These are phyloP conservation scores for Beauveria sp. DNA, from an alignment of 2,329 filamentous ascomycete species.

Conservation along the genomic window DNA sequence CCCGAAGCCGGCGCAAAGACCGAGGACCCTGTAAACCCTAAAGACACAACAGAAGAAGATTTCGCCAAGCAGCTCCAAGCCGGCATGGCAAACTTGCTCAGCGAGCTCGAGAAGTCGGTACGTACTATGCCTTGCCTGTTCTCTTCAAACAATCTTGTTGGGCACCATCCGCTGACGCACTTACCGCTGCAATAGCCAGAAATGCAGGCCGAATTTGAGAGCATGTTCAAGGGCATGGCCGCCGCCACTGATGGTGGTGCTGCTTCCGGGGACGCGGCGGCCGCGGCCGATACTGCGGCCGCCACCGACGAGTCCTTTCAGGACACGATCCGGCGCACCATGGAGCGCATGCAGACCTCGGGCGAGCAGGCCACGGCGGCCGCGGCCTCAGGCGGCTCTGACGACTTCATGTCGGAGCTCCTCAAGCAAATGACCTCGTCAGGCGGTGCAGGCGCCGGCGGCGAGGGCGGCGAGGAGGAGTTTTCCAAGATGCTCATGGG, in stretches of 20 bases:
- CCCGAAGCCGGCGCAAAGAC: conserved; percentile 11
- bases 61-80: conserved; percentile 82
- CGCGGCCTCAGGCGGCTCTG: conserved; percentile 54
- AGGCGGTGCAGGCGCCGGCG: conserved; percentile 51
- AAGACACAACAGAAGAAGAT: conserved; percentile 59
- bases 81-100: conserved; percentile 79
- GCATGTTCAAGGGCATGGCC: conserved; percentile 65
- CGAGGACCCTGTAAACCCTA: conserved; percentile 20
- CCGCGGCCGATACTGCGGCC: conserved; percentile 25
- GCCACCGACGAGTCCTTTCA: conserved; percentile 67
- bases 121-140: not conserved
- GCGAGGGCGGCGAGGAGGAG: conserved; percentile 64
- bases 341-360: conserved; percentile 91
- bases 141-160: not conserved
- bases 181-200: conserved; percentile 42
- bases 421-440: conserved; percentile 65
- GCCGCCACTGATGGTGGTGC: conserved; percentile 36
- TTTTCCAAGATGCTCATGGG: conserved; percentile 91
- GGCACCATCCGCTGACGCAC: not conserved
- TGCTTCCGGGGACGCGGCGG: conserved; percentile 31
- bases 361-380: conserved; percentile 79
- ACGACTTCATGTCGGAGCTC: conserved; percentile 87
- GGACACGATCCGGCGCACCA: conserved; percentile 85
- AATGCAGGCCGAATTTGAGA: conserved; percentile 72
- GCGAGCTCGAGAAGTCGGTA: conserved; percentile 57